These are phyloP conservation scores for Backusella sp. DNA, from an alignment of 192 early-diverging fungal genomes.

Conservation along the genomic window DNA sequence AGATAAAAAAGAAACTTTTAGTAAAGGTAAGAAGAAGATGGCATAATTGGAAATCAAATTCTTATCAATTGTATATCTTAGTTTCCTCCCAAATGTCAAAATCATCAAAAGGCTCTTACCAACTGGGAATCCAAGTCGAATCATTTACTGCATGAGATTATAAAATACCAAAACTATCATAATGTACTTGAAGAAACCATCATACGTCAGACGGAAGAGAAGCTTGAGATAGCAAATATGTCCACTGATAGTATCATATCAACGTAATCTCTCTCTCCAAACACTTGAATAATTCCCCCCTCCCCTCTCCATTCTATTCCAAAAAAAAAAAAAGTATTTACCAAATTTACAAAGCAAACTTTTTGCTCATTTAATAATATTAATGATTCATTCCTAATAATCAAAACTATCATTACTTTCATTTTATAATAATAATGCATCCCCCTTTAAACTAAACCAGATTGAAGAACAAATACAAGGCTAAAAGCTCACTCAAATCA, in stretches of 20 bases:
- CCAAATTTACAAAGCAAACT: background rate
- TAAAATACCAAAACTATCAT: conserved; percentile 81
- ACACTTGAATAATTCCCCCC: background rate
- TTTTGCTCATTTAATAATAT: background rate
- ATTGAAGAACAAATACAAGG: too few species aligned
- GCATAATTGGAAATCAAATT: background rate
- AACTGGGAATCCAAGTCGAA: conserved; percentile 83
- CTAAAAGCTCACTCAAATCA: background rate
- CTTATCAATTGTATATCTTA: conserved; percentile 33
- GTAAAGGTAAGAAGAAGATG: conserved; percentile 24
- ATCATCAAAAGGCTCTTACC: conserved; percentile 62
- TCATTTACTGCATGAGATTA: conserved; percentile 76
- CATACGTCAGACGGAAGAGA: background rate
- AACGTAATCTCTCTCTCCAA: background rate
- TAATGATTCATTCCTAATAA: too few species aligned
- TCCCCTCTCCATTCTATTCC: background rate
- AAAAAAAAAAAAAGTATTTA: background rate
- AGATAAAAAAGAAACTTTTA: conserved; percentile 48
- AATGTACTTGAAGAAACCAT: conserved; percentile 63
- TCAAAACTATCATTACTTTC: too few species aligned
- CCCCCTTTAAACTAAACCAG: too few species aligned
- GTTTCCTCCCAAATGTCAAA: conserved; percentile 58
- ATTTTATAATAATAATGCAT: background rate
- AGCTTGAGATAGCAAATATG: background rate
- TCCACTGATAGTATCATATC: background rate